Evolutionary conservation across 2,329 filamentous ascomycete genomes (phyloP), one percentile per base, ranked within the genome.

Genomic region (Arthroderma sp.): DNA sequence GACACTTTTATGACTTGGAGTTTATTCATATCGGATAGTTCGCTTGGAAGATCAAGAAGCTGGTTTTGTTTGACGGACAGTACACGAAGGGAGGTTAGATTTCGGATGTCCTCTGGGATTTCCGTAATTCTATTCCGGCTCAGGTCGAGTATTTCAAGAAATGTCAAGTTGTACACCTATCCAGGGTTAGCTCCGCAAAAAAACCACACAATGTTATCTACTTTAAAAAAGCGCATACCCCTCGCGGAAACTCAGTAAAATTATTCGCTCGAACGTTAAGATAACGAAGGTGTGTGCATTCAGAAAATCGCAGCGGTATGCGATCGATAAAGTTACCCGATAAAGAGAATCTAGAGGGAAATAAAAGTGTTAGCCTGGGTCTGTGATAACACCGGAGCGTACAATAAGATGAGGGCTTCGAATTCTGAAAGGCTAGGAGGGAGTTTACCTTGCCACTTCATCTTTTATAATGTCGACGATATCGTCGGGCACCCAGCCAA

Each of bases 101-200:
- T 86, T 48, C 76, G 77, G 50, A 95, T 84, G 44, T 88, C 83
- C 39, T 81, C 77, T 0, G 89, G 87, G 1, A 96, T 73, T 6
- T 75, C 69, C 40, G 75, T 77, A 49, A 96, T 79, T 61, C 83
- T 86, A 61, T 96, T 96, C 55, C 85, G 78, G 60, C 87, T 88
- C 44, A 96, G 74, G 65, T 96, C 89, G 49, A 96, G 75, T 48
- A 95, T 94, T 65, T 96, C 88, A 45, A 96, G 75, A 31, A 86
- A 83, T 43, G 78, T 81, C 50, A 96, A 73, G 62, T 87, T 80
- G 60, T 89, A 88, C 47, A 96, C 77, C 87, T 94, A 58, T 22
- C 51, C 52, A 42, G 40, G 32, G 15, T 15, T 36, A 31, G 15
- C n/a, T 22, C 15, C 15, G 15, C 3, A 22, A 22, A 22, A 22